These are phyloP conservation scores for Houttuynia cordata DNA, from an alignment of 164 flowering plant species.

Conservation along the genomic window DNA sequence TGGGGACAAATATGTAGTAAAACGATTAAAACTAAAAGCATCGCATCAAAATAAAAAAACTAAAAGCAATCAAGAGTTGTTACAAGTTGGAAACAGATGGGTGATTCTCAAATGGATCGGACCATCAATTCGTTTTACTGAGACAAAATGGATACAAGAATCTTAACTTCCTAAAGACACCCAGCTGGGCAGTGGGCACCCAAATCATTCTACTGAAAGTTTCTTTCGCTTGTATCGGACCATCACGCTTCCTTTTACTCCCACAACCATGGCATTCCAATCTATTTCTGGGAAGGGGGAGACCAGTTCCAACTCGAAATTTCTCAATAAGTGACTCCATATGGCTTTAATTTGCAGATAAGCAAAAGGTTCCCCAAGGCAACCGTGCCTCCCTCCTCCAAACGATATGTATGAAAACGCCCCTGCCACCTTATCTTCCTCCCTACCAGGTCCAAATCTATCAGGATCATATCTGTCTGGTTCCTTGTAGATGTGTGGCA, in stretches of 20 bases:
- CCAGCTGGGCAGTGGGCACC: background rate
- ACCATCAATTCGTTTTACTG: no score
- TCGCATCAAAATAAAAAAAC: no score
- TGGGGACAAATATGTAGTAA: no score
- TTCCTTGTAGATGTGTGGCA: slow-evolving; percentile 57
- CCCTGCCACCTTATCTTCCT: slow-evolving; percentile 90
- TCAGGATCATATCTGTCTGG: slow-evolving; percentile 86
- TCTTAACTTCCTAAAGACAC: no score
- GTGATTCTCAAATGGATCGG: no score
- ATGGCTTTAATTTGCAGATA: slow-evolving; percentile 91
- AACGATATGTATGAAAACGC: slow-evolving; percentile 89
- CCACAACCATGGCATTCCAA: slow-evolving; percentile 99
- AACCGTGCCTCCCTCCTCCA: slow-evolving; percentile 95
- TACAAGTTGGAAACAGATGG: no score
- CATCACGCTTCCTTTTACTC: slow-evolving; percentile 91
- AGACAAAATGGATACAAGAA: no score
- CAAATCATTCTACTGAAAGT: slow-evolving; percentile 21
- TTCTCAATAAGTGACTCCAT: slow-evolving; percentile 86
- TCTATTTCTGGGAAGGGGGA: slow-evolving; percentile 93
- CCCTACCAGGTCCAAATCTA: slow-evolving; percentile 72
- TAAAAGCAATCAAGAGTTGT: no score
- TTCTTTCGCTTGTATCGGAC: slow-evolving; percentile 79
- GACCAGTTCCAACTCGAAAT: slow-evolving; percentile 69
- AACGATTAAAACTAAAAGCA: no score
- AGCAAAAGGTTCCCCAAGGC: slow-evolving; percentile 92